phyloP scores from a whole-genome alignment of 2,329 filamentous ascomycete genomes.

The Pyrenophora graminea region DNA sequence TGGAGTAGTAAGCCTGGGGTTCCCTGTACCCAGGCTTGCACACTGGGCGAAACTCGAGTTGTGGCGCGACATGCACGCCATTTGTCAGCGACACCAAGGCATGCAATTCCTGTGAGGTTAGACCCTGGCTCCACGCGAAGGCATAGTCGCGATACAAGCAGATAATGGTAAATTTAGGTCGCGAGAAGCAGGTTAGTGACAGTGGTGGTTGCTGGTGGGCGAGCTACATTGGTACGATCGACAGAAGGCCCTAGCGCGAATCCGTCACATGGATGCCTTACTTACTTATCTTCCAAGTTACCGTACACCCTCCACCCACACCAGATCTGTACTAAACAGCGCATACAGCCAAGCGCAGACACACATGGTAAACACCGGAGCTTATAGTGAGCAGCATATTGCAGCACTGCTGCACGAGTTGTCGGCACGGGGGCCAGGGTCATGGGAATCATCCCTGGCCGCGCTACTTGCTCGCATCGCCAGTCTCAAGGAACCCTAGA shows the following conservation, averaged over 20 bases:
- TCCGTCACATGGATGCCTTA: conserved; percentile 5
- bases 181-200: conserved; percentile 6
- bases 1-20: neutral
- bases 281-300: neutral
- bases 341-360: conserved; percentile 7
- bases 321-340: conserved; percentile 4
- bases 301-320: conserved; percentile 2
- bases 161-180: conserved; percentile 2
- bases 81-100: conserved; percentile 3
- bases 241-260: conserved; percentile 9
- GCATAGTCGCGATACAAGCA: conserved; percentile 5
- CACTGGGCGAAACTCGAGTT: neutral
- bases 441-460: conserved; percentile 14
- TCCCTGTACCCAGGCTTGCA: too few species aligned
- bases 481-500: conserved; percentile 23
- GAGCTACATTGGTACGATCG: conserved; percentile 5
- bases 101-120: neutral
- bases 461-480: conserved; percentile 20
- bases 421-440: conserved; percentile 27
- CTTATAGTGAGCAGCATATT: conserved; percentile 3
- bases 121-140: neutral
- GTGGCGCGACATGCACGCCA: neutral
- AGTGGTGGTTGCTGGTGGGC: conserved; percentile 7
- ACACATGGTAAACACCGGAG: conserved; percentile 7
- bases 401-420: conserved; percentile 14